Percentiles rank a stretch among this genome's conserved stretches.
Conservation (phyloP, 257 asterid species). For the Salvia rosmarinus region DNA sequence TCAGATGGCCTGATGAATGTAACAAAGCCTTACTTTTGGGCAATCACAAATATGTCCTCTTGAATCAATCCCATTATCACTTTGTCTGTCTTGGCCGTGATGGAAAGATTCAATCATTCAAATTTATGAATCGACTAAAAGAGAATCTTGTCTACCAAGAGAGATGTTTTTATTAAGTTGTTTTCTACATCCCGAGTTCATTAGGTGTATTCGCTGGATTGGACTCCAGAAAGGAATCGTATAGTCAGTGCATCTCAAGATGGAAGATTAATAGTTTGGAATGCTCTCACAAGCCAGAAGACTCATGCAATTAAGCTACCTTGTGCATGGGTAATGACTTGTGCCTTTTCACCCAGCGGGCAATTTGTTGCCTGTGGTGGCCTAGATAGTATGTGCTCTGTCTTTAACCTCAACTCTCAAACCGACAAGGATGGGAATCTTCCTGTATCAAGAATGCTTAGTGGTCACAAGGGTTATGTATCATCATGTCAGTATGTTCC, state of each 20-base stretch:
- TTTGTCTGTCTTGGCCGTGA: conserved; percentile 17
- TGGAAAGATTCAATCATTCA: not conserved
- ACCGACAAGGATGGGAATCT: conserved; percentile 82
- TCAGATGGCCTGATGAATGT: conserved; percentile 9
- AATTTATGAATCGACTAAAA: not conserved
- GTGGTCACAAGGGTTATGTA: conserved; percentile 94
- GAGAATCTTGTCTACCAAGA: not conserved
- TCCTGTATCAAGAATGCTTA: conserved; percentile 81
- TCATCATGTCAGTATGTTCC: conserved; percentile 97
- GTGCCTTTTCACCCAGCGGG: conserved; percentile 95
- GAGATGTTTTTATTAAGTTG: not conserved
- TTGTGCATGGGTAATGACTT: conserved; percentile 98
- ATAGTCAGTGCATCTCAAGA: conserved; percentile 99
- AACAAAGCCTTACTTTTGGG: not conserved
- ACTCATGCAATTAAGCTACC: conserved; percentile 94
- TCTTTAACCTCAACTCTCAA: conserved; percentile 86
- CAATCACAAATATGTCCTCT: conserved; percentile 20
- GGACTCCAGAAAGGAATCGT: conserved; percentile 96
- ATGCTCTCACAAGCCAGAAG: conserved; percentile 98
- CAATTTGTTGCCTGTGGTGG: conserved; percentile 98
- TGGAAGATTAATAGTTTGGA: conserved; percentile 96
- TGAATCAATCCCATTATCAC: not conserved
- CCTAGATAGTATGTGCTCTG: conserved; percentile 91
- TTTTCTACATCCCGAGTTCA: not conserved
- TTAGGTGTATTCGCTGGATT: conserved; percentile 93